Evolutionary conservation across 2,329 filamentous ascomycete species (phyloP).

Genomic region (Talaromyces atroroseus): DNA sequence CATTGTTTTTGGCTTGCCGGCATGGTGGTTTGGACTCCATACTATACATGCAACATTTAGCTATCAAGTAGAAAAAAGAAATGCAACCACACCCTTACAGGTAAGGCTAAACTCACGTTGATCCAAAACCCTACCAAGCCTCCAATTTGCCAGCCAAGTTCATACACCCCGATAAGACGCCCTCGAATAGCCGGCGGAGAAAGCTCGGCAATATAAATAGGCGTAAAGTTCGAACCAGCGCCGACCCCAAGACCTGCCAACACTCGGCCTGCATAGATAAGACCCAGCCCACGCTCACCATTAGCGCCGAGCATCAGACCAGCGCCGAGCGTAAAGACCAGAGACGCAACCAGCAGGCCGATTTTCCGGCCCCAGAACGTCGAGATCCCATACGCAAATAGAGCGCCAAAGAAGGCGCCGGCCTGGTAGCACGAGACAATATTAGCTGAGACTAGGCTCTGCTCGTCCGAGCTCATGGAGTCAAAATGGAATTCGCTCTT

Average conservation of each 20-base stretch:
- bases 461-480: background rate
- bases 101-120: slow-evolving; percentile 36
- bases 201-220: slow-evolving; percentile 54
- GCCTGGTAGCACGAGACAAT: slow-evolving; percentile 66
- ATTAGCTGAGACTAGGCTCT: slow-evolving; percentile 10
- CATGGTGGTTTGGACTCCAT: background rate
- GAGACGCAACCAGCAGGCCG: slow-evolving; percentile 52
- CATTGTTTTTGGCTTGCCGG: background rate
- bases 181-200: slow-evolving; percentile 52
- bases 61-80: too few species aligned
- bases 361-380: slow-evolving; percentile 50
- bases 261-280: slow-evolving; percentile 60
- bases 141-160: slow-evolving; percentile 47
- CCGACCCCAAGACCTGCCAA: slow-evolving; percentile 49
- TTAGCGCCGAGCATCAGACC: slow-evolving; percentile 56
- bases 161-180: slow-evolving; percentile 50
- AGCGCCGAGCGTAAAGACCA: slow-evolving; percentile 56
- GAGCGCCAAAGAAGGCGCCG: slow-evolving; percentile 50
- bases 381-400: slow-evolving; percentile 36
- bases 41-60: slow-evolving; percentile 17
- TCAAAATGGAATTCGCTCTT: background rate
- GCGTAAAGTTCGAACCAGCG: slow-evolving; percentile 53
- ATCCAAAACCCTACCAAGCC: slow-evolving; percentile 51
- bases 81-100: too few species aligned
- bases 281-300: slow-evolving; percentile 53